A percentile compares a stretch with the other conserved stretches of the same genome.
Conservation (phyloP, 2,329 filamentous ascomycete genomes). For the Ploettnerulaceae sp. region DNA sequence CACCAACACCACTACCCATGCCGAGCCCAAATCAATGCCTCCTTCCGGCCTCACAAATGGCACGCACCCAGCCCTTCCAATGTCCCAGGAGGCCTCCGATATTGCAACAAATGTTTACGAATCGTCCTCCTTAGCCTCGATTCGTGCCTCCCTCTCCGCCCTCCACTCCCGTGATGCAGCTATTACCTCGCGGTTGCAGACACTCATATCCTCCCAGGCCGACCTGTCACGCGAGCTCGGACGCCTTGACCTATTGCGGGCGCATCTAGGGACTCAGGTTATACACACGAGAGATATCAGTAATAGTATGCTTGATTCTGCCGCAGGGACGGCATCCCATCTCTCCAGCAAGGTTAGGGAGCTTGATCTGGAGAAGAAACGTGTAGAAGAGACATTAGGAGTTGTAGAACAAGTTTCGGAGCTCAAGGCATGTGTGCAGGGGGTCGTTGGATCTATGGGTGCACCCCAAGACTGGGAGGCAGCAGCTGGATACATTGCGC, state of each 20-base stretch:
- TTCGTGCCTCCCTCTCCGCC: constrained; percentile 69
- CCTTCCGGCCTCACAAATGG: constrained; percentile 34
- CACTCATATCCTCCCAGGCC: constrained; percentile 74
- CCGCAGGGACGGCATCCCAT: constrained; percentile 77
- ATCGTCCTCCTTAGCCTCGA: constrained; percentile 70
- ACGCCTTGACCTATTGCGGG: constrained; percentile 82
- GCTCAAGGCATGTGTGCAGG: constrained; percentile 92
- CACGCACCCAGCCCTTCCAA: constrained; percentile 17
- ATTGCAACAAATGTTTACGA: constrained; percentile 49
- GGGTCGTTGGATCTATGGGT: constrained; percentile 93
- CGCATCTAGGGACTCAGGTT: constrained; percentile 80
- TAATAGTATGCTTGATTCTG: constrained; percentile 84
- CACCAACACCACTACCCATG: constrained; percentile 25
- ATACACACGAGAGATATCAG: constrained; percentile 78
- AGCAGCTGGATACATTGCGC: constrained; percentile 81
- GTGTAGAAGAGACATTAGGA: constrained; percentile 82
- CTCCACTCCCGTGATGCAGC: constrained; percentile 72
- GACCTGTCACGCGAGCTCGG: constrained; percentile 82
- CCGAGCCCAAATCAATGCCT: constrained; percentile 34
- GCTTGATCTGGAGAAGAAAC: constrained; percentile 84
- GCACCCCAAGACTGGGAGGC: constrained; percentile 98
- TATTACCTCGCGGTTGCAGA: constrained; percentile 69
- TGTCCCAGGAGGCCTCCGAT: constrained; percentile 15
- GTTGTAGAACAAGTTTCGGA: constrained; percentile 96
- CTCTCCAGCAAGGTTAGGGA: constrained; percentile 83